A percentile compares a stretch with the other conserved stretches of the same genome.
phyloP scores from a whole-genome alignment of 2,329 filamentous ascomycete species.

The Fusarium sp. region DNA sequence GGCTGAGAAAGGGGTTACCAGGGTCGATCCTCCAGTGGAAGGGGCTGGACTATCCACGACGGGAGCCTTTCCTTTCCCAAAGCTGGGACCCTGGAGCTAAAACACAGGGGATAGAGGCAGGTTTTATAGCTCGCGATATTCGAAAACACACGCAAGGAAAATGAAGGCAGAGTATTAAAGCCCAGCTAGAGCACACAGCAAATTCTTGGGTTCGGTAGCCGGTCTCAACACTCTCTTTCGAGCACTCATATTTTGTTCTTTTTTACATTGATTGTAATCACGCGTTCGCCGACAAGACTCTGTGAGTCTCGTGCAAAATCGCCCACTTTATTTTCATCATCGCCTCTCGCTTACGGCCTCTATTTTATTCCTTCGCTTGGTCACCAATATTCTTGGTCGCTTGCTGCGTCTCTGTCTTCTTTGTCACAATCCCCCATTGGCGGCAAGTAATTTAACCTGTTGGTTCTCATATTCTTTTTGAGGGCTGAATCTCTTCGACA shows the following conservation, averaged over 20 bases:
- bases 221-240: conserved; percentile 33
- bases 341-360: conserved; percentile 31
- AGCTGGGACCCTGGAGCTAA: conserved; percentile 14
- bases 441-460: conserved; percentile 1
- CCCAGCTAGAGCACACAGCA: conserved; percentile 13
- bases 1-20: conserved; percentile 27
- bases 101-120: conserved; percentile 13
- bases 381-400: not conserved
- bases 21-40: conserved; percentile 8
- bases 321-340: conserved; percentile 18
- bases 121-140: conserved; percentile 27
- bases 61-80: conserved; percentile 12
- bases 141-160: not conserved
- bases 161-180: conserved; percentile 30
- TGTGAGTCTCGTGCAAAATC: conserved; percentile 31
- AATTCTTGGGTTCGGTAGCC: conserved; percentile 22
- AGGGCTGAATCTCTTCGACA: not conserved
- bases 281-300: conserved; percentile 17
- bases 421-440: conserved; percentile 2
- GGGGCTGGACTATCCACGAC: conserved; percentile 15
- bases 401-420: not conserved
- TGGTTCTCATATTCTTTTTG: not conserved
- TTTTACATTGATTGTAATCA: conserved; percentile 27
- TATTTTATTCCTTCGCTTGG: conserved; percentile 1
- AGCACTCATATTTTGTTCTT: not conserved